A percentile compares a stretch with the other conserved stretches of the same genome.
These are phyloP conservation scores for Populus hybrid DNA, from an alignment of 441 rosid species.

Conservation along the genomic window DNA sequence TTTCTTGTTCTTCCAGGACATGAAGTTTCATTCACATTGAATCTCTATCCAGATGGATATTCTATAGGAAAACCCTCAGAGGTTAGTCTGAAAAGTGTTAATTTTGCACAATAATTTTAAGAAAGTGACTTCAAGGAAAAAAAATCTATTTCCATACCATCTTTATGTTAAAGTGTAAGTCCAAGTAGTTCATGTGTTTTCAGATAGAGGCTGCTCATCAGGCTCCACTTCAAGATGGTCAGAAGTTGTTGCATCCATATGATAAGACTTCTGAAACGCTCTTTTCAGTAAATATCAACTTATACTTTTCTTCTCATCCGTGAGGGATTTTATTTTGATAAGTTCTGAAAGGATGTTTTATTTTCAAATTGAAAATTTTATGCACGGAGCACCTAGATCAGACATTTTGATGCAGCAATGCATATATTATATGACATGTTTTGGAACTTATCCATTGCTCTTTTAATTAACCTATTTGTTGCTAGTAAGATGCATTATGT, in stretches of 20 bases:
- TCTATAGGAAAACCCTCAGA: constrained; percentile 67
- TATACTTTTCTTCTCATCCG: constrained; percentile 10
- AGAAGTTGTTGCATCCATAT: constrained; percentile 69
- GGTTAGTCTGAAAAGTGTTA: constrained; percentile 42
- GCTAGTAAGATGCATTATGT: background rate
- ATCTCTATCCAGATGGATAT: constrained; percentile 78
- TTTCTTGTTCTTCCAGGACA: constrained; percentile 43
- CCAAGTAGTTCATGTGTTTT: constrained; percentile 14
- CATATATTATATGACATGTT: background rate
- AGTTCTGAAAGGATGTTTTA: background rate
- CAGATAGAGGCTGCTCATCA: constrained; percentile 47
- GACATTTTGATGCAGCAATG: background rate
- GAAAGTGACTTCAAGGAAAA: background rate
- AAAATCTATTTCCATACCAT: background rate
- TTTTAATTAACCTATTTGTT: background rate
- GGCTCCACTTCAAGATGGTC: constrained; percentile 53
- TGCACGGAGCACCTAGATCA: background rate
- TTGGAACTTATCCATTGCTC: background rate
- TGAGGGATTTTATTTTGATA: constrained; percentile 8
- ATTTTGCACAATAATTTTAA: constrained; percentile 11
- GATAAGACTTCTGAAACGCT: constrained; percentile 83
- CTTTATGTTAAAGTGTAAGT: constrained; percentile 15
- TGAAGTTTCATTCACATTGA: constrained; percentile 74
- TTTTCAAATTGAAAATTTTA: constrained; percentile 3
- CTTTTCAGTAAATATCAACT: constrained; percentile 52